phyloP scores from a whole-genome alignment of 2,329 filamentous ascomycete genomes.

The Penicillium sp. region DNA sequence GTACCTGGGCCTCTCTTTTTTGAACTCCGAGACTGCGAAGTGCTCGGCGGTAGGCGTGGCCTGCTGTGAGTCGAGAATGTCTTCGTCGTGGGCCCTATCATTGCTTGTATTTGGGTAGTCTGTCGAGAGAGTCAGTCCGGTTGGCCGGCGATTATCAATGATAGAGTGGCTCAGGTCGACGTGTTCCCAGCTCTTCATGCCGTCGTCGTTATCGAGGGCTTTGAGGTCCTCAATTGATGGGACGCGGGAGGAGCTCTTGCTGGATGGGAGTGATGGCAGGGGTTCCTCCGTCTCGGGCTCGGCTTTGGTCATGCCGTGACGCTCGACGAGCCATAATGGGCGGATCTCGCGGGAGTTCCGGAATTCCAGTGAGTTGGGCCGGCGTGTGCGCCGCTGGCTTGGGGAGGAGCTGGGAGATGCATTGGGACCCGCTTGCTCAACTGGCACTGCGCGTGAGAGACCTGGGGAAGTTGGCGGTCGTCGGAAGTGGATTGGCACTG shows the following conservation, averaged over 20 bases:
- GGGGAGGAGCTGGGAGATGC: slow-evolving; percentile 46
- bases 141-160: slow-evolving; percentile 26
- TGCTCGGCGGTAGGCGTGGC: slow-evolving; percentile 63
- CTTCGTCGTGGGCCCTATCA: slow-evolving; percentile 36
- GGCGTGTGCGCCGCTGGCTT: slow-evolving; percentile 43
- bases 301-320: slow-evolving; percentile 46
- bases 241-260: slow-evolving; percentile 47
- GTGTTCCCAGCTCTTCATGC: slow-evolving; percentile 30
- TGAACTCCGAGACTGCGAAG: slow-evolving; percentile 36
- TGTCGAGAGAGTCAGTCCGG: slow-evolving; percentile 35
- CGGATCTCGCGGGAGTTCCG: slow-evolving; percentile 63
- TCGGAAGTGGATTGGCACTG: slow-evolving; percentile 55
- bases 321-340: slow-evolving; percentile 78
- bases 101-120: slow-evolving; percentile 29
- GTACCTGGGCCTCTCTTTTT: slow-evolving; percentile 43
- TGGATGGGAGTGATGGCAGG: slow-evolving; percentile 51
- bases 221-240: slow-evolving; percentile 46
- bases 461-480: slow-evolving; percentile 48
- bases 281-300: slow-evolving; percentile 41
- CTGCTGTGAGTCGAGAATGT: slow-evolving; percentile 60
- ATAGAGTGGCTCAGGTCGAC: slow-evolving; percentile 26
- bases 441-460: slow-evolving; percentile 41
- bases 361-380: slow-evolving; percentile 52
- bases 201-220: slow-evolving; percentile 27
- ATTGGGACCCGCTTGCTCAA: slow-evolving; percentile 33